Percentiles rank a stretch among this genome's conserved stretches.
phyloP scores from a whole-genome alignment of 2,329 filamentous ascomycete species.

The Fusarium sp. region DNA sequence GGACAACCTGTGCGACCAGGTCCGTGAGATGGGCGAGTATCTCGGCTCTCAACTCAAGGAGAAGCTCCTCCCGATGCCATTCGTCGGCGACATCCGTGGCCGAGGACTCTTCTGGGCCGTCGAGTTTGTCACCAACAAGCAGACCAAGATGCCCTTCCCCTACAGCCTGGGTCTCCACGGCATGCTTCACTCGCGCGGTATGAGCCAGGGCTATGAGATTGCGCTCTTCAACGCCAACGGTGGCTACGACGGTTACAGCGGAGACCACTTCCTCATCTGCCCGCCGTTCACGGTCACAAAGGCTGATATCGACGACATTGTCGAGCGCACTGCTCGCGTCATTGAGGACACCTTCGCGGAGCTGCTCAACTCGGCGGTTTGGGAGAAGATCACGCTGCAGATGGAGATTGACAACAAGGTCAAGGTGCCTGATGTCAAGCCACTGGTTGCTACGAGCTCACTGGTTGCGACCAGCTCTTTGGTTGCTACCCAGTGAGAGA shows the following conservation, averaged over 20 bases:
- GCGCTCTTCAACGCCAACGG: slow-evolving; percentile 39
- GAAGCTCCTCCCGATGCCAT: slow-evolving; percentile 6
- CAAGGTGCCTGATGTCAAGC: neutral
- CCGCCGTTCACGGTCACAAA: slow-evolving; percentile 34
- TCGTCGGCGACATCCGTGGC: slow-evolving; percentile 39
- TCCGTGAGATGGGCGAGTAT: slow-evolving; percentile 23
- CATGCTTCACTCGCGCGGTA: slow-evolving; percentile 31
- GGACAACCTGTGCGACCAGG: slow-evolving; percentile 6
- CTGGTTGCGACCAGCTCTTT: neutral
- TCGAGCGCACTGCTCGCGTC: slow-evolving; percentile 29
- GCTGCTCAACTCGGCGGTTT: slow-evolving; percentile 15
- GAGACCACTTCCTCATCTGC: slow-evolving; percentile 37
- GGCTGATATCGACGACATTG: slow-evolving; percentile 36
- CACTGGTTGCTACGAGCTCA: neutral
- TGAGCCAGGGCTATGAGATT: slow-evolving; percentile 36
- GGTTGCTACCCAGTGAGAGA: slow-evolving; percentile 8
- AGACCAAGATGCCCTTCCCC: slow-evolving; percentile 34
- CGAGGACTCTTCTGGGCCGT: slow-evolving; percentile 37
- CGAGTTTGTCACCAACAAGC: slow-evolving; percentile 39
- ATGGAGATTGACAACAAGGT: slow-evolving; percentile 16
- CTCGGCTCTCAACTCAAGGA: slow-evolving; percentile 32
- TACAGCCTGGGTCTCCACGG: slow-evolving; percentile 23
- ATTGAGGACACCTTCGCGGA: slow-evolving; percentile 36
- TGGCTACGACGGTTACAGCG: slow-evolving; percentile 38
- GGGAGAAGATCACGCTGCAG: slow-evolving; percentile 37